Percentiles rank a stretch among this genome's conserved stretches.
These are phyloP conservation scores for Decorospora gaudefroyi DNA, from an alignment of 2,329 filamentous ascomycete genomes.

Conservation along the genomic window DNA sequence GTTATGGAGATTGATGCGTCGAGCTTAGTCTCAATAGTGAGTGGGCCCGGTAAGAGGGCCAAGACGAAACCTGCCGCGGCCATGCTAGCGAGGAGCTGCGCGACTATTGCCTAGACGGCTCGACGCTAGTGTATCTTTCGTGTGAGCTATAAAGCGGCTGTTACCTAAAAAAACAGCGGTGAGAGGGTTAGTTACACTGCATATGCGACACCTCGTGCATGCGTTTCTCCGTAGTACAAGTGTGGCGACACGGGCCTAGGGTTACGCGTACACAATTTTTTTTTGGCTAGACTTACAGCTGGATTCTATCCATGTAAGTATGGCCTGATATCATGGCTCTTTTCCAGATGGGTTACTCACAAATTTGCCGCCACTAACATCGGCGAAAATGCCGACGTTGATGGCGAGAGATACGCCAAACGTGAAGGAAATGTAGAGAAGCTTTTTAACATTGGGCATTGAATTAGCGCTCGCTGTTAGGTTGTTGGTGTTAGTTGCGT, in stretches of 20 bases:
- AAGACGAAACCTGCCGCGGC: slow-evolving; percentile 42
- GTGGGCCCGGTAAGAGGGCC: slow-evolving; percentile 43
- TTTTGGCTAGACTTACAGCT: slow-evolving; percentile 33
- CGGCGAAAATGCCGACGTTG: slow-evolving; percentile 45
- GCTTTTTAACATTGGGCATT: slow-evolving; percentile 30
- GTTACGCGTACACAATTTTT: slow-evolving; percentile 5
- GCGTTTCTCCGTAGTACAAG: neutral
- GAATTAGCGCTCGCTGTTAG: slow-evolving; percentile 15
- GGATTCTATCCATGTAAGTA: slow-evolving; percentile 5
- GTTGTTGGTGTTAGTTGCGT: slow-evolving; percentile 42
- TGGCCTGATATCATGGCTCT: neutral
- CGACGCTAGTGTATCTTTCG: slow-evolving; percentile 30
- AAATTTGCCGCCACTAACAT: slow-evolving; percentile 43
- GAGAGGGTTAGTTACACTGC: slow-evolving; percentile 7
- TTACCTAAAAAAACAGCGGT: slow-evolving; percentile 32
- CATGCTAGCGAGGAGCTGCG: slow-evolving; percentile 47
- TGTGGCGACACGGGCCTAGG: slow-evolving; percentile 28
- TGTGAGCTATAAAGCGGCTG: slow-evolving; percentile 28
- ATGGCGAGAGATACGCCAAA: slow-evolving; percentile 45
- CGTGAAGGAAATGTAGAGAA: slow-evolving; percentile 44
- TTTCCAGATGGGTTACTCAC: slow-evolving; percentile 28
- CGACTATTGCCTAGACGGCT: slow-evolving; percentile 30
- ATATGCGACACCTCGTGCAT: neutral
- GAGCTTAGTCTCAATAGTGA: slow-evolving; percentile 46
- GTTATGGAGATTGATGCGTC: slow-evolving; percentile 36